Conservation (phyloP, 352 stramenopile species). For the Pythium dissotocum region DNA sequence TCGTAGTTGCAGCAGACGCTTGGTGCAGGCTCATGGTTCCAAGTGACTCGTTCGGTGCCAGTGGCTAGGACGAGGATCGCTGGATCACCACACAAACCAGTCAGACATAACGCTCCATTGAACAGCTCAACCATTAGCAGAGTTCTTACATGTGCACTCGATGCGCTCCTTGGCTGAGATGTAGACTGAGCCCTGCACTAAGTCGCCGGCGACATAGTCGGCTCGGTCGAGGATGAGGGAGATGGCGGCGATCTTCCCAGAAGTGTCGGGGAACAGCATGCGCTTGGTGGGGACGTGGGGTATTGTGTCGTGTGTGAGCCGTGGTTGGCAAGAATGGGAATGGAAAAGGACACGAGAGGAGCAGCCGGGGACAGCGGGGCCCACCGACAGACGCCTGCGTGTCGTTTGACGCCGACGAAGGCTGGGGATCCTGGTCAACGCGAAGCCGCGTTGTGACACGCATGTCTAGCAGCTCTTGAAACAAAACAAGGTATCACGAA, state of each 20-base stretch:
- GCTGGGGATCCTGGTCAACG: neutral
- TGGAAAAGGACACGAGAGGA: neutral
- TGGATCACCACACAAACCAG: neutral
- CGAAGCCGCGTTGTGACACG: neutral
- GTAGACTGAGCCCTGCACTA: conserved; percentile 10
- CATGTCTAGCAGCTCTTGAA: neutral
- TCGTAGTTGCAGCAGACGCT: neutral
- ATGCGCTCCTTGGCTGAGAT: conserved; percentile 14
- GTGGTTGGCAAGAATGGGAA: neutral
- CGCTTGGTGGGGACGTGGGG: neutral
- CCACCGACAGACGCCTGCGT: neutral
- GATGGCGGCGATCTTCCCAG: conserved; percentile 1
- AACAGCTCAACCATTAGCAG: too few species aligned
- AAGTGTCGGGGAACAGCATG: neutral
- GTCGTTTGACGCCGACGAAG: conserved; percentile 1
- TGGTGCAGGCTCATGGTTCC: conserved; percentile 10
- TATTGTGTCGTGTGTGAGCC: neutral
- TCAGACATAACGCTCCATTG: too few species aligned
- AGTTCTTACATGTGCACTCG: conserved; percentile 15
- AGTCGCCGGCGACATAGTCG: conserved; percentile 5
- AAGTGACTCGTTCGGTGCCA: conserved; percentile 5
- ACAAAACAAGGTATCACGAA: neutral
- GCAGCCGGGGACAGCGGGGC: neutral
- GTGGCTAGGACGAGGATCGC: conserved; percentile 15
- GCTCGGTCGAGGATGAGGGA: conserved; percentile 11